phyloP scores from a whole-genome alignment of 2,329 filamentous ascomycete species.

The Hypoxylon sp. region DNA sequence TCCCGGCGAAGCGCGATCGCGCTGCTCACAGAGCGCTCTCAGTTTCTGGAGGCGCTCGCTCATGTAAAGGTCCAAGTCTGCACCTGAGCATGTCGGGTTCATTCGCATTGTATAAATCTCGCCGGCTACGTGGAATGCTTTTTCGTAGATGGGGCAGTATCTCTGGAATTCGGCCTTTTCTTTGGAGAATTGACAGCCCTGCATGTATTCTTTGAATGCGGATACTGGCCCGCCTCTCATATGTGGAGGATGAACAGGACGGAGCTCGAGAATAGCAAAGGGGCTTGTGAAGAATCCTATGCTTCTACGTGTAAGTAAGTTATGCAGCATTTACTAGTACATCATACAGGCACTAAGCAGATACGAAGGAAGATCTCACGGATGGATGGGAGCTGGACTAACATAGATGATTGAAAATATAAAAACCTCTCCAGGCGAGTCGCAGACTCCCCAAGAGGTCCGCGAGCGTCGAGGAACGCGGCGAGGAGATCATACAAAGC shows the following conservation, averaged over 20 bases:
- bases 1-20: constrained; percentile 6
- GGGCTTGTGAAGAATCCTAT: constrained; percentile 20
- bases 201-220: constrained; percentile 7
- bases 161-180: no score
- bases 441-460: constrained; percentile 9
- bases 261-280: constrained; percentile 7
- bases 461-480: constrained; percentile 16
- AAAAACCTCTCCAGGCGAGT: constrained; percentile 14
- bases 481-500: constrained; percentile 8
- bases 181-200: no score
- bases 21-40: constrained; percentile 1
- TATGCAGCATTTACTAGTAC: no score
- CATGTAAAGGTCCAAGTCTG: neutral
- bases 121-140: constrained; percentile 1
- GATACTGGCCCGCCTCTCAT: constrained; percentile 2
- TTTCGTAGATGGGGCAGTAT: constrained; percentile 6
- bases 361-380: neutral
- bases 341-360: no score
- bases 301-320: constrained; percentile 6
- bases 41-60: neutral
- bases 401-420: constrained; percentile 21
- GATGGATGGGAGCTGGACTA: neutral
- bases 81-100: neutral
- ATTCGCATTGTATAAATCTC: constrained; percentile 9
- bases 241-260: neutral